phyloP scores from a whole-genome alignment of 1,284 basidiomycete species.

The Fistulinella staudtii region DNA sequence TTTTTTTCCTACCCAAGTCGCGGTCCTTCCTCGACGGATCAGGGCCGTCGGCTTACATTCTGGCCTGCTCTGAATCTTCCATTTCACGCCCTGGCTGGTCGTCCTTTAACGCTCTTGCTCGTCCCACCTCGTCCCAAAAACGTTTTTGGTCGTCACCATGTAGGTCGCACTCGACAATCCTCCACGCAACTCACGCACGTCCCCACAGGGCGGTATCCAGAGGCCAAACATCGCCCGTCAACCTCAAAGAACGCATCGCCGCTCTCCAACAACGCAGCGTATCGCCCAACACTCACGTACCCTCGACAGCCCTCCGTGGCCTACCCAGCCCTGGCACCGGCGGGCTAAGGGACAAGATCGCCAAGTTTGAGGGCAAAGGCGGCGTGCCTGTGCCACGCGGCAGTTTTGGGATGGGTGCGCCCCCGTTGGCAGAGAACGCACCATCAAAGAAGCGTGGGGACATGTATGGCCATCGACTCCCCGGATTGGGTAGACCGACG shows the following conservation, averaged over 20 bases:
- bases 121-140: constrained; percentile 4
- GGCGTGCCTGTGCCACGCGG: constrained; percentile 69
- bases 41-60: constrained; percentile 10
- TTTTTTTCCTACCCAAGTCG: no score
- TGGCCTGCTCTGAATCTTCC: constrained; percentile 6
- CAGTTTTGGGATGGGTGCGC: constrained; percentile 67
- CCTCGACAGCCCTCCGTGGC: constrained; percentile 26
- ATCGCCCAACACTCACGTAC: constrained; percentile 32
- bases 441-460: constrained; percentile 52
- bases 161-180: no score
- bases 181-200: no score
- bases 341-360: constrained; percentile 66
- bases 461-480: constrained; percentile 68
- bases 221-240: constrained; percentile 45
- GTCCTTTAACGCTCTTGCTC: constrained; percentile 14
- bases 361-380: constrained; percentile 72
- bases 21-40: constrained; percentile 13
- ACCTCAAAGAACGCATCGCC: constrained; percentile 73
- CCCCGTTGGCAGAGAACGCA: constrained; percentile 45
- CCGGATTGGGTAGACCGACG: constrained; percentile 39
- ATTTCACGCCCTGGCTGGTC: constrained; percentile 18
- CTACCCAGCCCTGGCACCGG: constrained; percentile 30
- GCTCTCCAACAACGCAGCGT: constrained; percentile 62
- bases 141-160: constrained; percentile 17
- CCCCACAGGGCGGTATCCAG: constrained; percentile 31